Evolutionary conservation across 371 early-diverging fungal genomes (phyloP), one percentile per base, ranked within the genome.

Genomic region (Mucor plumbeus): DNA sequence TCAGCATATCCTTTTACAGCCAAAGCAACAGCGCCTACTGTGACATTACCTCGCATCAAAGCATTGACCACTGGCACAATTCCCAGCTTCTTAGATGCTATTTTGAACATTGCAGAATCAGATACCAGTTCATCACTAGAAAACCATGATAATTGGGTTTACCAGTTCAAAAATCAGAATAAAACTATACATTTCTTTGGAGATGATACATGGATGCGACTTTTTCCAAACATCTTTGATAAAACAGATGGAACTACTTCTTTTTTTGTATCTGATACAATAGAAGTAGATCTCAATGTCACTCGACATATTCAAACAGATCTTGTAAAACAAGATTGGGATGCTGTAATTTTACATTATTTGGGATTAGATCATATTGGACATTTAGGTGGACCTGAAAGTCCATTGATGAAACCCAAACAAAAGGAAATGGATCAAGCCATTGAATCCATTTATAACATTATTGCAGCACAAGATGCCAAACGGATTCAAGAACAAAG

Each of bases 301-400:
- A 92, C 94, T 6, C 79, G 94, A 13, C 92, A 96, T 68, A 83
- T 98, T 7, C 59, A 68, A 19, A 80, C 87, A 6, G 90, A 89
- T 59, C 65, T 93, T 21, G 67, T 69, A 58, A 76, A 75, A 41
- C 64, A 65, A 9, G 89, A 84, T 54, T 98, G 97, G 97, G 94
- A 93, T 63, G 86, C 92, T 5, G 71, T 91, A 14, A 90, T 98
- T 36, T 86, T 95, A 33, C 99, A 98, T 68, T 97, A 95, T 68
- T 82, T 98, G 55, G 98, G 98, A 7, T 85, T 98, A 21, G 98
- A 98, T 78, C 99, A 98, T 73, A 90, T 93, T 58, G 99, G 99
- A 0, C 99, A 98, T 73, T 79, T 91, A 17, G 94, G 94, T 41
- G 96, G 96, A 0, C 97, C 99, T 0, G 63, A 77, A 19, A 90